Base-by-base conservation (phyloP, 306 rosid species). In the Spatholobus suberectus region DNA sequence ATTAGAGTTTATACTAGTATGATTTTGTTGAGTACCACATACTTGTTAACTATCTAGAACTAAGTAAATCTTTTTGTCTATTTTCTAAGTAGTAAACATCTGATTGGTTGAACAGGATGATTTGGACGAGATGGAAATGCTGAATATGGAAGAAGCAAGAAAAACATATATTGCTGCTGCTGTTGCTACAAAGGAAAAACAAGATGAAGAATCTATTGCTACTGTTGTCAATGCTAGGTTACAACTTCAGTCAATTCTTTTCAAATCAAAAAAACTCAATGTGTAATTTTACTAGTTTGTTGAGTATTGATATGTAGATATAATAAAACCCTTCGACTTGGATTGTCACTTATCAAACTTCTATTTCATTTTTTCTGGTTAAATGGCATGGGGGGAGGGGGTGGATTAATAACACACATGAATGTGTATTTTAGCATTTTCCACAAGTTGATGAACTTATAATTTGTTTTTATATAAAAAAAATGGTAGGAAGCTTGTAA, bases 121-220 rank as follows among this genome's bases (percentile, higher is more conserved):
- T n/a, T 32, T 65, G 65, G 63, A 77, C 15, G 47, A 46, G 37
- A 32, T 32, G 38, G 82, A 47, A 65, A 47, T 44, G 34, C 81
- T 43, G 49, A 77, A 65, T 47, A 75, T 91, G 88, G 94, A 90
- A 78, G 91, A 84, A 85, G 98, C 92, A 51, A 89, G 90, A 79
- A 74, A 81, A 85, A 86, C 89, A 24, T 94, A 94, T 21, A 59
- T 85, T 37, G 87, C 86, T 21, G 90, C 92, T 8, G 87, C 87
- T 84, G 90, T 80, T 12, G 81, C 57, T 44, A 93, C 90, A 35
- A 90, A 87, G 78, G 90, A 87, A 86, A 94, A 77, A 81, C 93
- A 72, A 77, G 93, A 94, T 75, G 95, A 94, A 76, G 91, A 92
- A 76, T 92, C 94, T 20, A 76, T 92, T 61, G 88, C 88, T 54